These are phyloP conservation scores for Thalassiosira exigua DNA, from an alignment of 352 stramenopile genomes.

Conservation along the genomic window DNA sequence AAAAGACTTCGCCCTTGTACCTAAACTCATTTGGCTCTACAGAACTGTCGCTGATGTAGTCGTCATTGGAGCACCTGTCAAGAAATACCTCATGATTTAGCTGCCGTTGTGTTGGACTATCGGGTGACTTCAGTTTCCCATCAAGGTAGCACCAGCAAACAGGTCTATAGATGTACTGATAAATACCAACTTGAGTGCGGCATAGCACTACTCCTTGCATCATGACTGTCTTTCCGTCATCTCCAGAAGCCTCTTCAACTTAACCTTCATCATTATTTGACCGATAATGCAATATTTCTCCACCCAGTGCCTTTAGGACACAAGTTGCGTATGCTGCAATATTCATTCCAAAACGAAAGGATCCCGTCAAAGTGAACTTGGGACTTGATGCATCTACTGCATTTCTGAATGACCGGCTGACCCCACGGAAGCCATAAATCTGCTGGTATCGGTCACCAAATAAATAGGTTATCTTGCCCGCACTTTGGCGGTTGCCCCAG, in stretches of 20 bases:
- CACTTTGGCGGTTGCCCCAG: constrained; percentile 20
- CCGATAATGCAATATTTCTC: constrained; percentile 19
- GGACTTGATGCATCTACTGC: constrained; percentile 6
- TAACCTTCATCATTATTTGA: constrained; percentile 20
- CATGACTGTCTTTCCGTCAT: background rate
- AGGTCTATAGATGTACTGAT: constrained; percentile 23
- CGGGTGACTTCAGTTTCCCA: constrained; percentile 5
- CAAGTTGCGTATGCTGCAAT: constrained; percentile 31
- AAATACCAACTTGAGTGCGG: constrained; percentile 34
- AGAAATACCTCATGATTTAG: constrained; percentile 23
- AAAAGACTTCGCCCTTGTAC: constrained; percentile 38
- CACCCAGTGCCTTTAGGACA: constrained; percentile 24
- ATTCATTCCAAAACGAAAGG: constrained; percentile 53
- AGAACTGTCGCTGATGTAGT: background rate
- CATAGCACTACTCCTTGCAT: constrained; percentile 44
- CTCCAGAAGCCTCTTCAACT: constrained; percentile 15
- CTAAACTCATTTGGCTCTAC: constrained; percentile 14
- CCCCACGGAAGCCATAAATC: constrained; percentile 48
- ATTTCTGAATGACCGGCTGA: constrained; percentile 17
- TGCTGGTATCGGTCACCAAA: constrained; percentile 47
- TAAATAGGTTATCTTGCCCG: constrained; percentile 36
- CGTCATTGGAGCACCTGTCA: background rate
- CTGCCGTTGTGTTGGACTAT: background rate
- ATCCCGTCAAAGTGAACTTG: constrained; percentile 41
- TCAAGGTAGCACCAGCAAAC: constrained; percentile 16